phyloP scores from a whole-genome alignment of 352 stramenopile species.

The Globisporangium middletonii region DNA sequence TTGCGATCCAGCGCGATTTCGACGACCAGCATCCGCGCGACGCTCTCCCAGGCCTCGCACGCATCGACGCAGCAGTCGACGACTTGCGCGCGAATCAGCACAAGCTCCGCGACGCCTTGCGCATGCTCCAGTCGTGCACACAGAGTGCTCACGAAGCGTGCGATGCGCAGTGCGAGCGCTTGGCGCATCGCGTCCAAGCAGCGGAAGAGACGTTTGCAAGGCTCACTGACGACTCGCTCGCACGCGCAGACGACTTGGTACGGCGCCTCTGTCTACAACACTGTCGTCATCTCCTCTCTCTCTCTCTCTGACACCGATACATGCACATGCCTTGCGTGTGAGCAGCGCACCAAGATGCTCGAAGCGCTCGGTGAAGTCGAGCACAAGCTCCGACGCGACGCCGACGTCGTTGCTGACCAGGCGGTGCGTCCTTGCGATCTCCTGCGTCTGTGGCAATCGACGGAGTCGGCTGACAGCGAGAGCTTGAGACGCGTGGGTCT shows the following conservation, averaged over 20 bases:
- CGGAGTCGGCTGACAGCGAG: neutral
- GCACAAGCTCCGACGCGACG: conserved; percentile 30
- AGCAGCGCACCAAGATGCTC: conserved; percentile 27
- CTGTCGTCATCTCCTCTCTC: too few relatives aligned
- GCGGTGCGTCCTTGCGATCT: conserved; percentile 12
- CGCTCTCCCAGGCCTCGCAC: neutral
- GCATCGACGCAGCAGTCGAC: conserved; percentile 23
- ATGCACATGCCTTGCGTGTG: neutral
- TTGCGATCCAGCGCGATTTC: conserved; percentile 47
- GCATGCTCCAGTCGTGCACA: conserved; percentile 36
- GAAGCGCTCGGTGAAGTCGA: conserved; percentile 31
- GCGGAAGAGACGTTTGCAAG: conserved; percentile 38
- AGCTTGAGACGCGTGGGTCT: neutral
- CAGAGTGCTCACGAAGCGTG: conserved; percentile 31
- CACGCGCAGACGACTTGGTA: conserved; percentile 45
- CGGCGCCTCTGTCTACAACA: neutral
- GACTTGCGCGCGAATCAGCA: conserved; percentile 45
- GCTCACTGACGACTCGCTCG: conserved; percentile 26
- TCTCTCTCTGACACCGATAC: too few relatives aligned
- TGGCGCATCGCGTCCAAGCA: conserved; percentile 29
- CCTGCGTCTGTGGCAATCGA: neutral
- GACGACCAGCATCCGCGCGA: conserved; percentile 19
- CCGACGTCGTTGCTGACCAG: conserved; percentile 24
- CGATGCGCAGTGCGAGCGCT: conserved; percentile 21
- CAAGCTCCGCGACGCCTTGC: conserved; percentile 37